Conservation (phyloP, 1,139 yeast species). For the Sugiyamaella grinbergsii region DNA sequence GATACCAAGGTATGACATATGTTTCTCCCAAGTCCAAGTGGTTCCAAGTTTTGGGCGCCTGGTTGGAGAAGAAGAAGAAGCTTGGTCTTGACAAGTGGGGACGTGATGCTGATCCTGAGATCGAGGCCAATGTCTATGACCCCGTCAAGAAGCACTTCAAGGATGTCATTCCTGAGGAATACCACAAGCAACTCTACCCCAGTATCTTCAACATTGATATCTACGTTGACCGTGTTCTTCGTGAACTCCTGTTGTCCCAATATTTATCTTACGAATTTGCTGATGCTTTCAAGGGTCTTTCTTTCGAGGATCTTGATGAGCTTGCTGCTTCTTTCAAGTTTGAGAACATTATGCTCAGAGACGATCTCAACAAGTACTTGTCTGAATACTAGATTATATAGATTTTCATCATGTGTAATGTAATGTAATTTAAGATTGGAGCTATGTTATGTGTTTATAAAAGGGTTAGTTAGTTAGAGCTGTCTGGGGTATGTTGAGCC, state of each 20-base stretch:
- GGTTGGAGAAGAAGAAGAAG: conserved; percentile 47
- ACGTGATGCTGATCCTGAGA: conserved; percentile 47
- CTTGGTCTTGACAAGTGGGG: conserved; percentile 55
- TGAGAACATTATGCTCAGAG: conserved; percentile 47
- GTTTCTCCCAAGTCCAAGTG: conserved; percentile 50
- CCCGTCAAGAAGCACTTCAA: conserved; percentile 45
- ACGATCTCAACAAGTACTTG: conserved; percentile 46
- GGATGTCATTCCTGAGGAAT: conserved; percentile 45
- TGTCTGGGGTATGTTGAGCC: too few species aligned
- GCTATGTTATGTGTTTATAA: too few species aligned
- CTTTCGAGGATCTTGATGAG: conserved; percentile 49
- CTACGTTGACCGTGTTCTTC: conserved; percentile 45
- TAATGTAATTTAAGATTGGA: too few species aligned
- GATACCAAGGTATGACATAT: conserved; percentile 51
- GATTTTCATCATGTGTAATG: too few species aligned
- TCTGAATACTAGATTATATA: conserved; percentile 23
- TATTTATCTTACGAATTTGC: conserved; percentile 50
- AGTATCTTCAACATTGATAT: conserved; percentile 43
- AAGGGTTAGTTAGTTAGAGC: too few species aligned
- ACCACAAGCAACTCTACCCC: conserved; percentile 47
- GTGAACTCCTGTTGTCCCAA: conserved; percentile 49
- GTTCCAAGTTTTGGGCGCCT: conserved; percentile 47
- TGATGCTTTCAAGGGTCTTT: conserved; percentile 45
- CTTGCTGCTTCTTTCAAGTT: conserved; percentile 51
- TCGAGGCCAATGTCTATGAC: conserved; percentile 42